A percentile compares a stretch with the other conserved stretches of the same genome.
phyloP scores from a whole-genome alignment of 2,329 filamentous ascomycete species.

The Trichophaea hybrida region DNA sequence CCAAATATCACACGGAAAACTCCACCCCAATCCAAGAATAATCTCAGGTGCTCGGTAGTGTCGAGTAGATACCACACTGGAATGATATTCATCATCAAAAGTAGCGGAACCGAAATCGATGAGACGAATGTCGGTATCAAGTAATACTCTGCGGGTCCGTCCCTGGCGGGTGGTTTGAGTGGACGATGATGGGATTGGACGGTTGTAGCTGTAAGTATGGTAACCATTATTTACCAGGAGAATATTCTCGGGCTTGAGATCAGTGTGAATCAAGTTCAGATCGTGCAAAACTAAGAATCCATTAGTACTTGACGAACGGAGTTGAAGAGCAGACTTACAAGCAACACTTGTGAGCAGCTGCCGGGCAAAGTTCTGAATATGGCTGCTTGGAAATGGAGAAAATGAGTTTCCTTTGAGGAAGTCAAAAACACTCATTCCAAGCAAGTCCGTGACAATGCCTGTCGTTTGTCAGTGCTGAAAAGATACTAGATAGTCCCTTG shows the following conservation, averaged over 20 bases:
- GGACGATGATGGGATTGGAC: slow-evolving; percentile 54
- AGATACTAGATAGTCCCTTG: slow-evolving; percentile 4
- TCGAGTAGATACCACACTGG: slow-evolving; percentile 54
- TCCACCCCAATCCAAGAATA: slow-evolving; percentile 56
- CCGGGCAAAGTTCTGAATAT: slow-evolving; percentile 92
- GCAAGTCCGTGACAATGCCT: slow-evolving; percentile 51
- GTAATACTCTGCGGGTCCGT: slow-evolving; percentile 47
- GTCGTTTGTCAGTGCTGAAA: slow-evolving; percentile 16
- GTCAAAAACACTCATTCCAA: slow-evolving; percentile 95
- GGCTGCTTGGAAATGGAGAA: slow-evolving; percentile 92
- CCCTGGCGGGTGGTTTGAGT: slow-evolving; percentile 46
- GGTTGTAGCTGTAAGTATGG: slow-evolving; percentile 57
- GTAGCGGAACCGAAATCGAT: slow-evolving; percentile 61
- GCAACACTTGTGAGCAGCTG: slow-evolving; percentile 97
- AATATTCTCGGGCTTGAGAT: slow-evolving; percentile 58
- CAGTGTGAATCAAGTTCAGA: slow-evolving; percentile 89
- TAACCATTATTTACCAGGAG: slow-evolving; percentile 50
- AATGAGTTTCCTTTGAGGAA: slow-evolving; percentile 93
- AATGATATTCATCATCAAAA: slow-evolving; percentile 60
- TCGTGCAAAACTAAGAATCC: slow-evolving; percentile 68
- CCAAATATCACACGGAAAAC: slow-evolving; percentile 58
- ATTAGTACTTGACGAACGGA: too few relatives aligned
- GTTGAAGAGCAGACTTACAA: slow-evolving; percentile 46
- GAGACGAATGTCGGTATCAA: slow-evolving; percentile 54
- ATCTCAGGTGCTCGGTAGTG: slow-evolving; percentile 59